phyloP scores from a whole-genome alignment of 306 rosid genomes.

The Luffa aegyptiaca region DNA sequence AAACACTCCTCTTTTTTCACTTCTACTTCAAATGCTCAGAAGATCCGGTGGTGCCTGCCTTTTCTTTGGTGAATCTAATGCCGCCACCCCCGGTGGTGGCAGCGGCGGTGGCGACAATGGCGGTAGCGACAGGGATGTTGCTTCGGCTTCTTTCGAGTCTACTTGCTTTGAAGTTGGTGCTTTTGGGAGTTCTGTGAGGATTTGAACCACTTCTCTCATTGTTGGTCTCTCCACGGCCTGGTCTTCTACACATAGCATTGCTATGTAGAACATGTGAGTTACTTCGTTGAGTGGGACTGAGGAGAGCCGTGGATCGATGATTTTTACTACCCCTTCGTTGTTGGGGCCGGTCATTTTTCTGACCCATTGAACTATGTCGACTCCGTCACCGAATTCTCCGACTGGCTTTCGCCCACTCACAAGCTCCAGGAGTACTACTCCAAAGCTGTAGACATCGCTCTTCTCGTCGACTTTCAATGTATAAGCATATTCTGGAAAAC shows the following conservation, averaged over 20 bases:
- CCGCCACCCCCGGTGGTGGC: background rate
- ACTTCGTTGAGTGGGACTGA: constrained; percentile 84
- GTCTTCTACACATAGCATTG: constrained; percentile 92
- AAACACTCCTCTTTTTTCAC: constrained; percentile 14
- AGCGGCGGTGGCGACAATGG: constrained; percentile 28
- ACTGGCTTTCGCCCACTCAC: constrained; percentile 84
- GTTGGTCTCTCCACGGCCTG: constrained; percentile 96
- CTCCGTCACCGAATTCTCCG: constrained; percentile 95
- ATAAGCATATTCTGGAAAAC: constrained; percentile 77
- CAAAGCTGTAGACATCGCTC: constrained; percentile 91
- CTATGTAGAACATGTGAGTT: constrained; percentile 83
- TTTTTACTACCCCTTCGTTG: constrained; percentile 74
- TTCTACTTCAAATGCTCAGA: constrained; percentile 54
- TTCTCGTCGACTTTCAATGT: constrained; percentile 91
- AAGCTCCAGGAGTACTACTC: constrained; percentile 81
- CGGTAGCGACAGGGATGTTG: background rate
- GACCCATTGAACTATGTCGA: constrained; percentile 95
- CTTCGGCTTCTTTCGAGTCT: constrained; percentile 7
- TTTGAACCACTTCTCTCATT: constrained; percentile 96
- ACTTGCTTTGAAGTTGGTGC: constrained; percentile 33
- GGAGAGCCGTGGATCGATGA: constrained; percentile 80
- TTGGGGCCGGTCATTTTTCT: constrained; percentile 75
- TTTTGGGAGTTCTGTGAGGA: constrained; percentile 83
- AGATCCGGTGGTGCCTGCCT: constrained; percentile 47
- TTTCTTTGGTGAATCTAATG: background rate